Percentiles rank a stretch among this genome's conserved stretches.
Evolutionary conservation across 345 rosid species (phyloP).

Genomic region (Hibiscus mutabilis): DNA sequence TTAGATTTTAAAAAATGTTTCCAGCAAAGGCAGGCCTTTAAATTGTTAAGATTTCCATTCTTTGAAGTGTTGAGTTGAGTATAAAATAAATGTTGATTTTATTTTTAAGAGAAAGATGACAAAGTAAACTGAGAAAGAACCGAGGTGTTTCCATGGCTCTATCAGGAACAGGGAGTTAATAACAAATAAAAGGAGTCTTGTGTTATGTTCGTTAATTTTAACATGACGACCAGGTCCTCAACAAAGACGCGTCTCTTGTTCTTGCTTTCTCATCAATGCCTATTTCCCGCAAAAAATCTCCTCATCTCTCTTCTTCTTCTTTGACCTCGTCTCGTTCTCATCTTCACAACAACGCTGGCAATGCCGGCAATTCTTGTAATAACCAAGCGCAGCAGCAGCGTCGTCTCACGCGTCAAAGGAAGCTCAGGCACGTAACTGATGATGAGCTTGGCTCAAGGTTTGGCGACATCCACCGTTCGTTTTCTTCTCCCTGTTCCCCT

Average conservation of each 20-base stretch:
- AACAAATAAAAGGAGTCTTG: neutral
- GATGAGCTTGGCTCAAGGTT: constrained; percentile 34
- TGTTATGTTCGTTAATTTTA: constrained; percentile 7
- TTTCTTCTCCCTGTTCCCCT: constrained; percentile 28
- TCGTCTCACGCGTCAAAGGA: constrained; percentile 44
- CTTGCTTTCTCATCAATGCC: constrained; percentile 15
- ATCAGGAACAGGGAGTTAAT: neutral
- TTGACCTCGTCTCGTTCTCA: constrained; percentile 8
- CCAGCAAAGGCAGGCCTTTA: too few species aligned
- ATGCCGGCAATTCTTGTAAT: neutral
- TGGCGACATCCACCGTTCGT: neutral
- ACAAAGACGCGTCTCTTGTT: neutral
- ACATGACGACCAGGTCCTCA: constrained; percentile 24
- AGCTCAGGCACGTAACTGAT: constrained; percentile 40
- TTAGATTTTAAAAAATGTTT: too few species aligned
- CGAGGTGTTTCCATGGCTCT: constrained; percentile 11
- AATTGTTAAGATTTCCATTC: neutral
- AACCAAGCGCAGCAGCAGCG: constrained; percentile 12
- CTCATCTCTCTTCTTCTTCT: constrained; percentile 5
- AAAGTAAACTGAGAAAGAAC: constrained; percentile 25
- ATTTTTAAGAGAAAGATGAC: neutral
- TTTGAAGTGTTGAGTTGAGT: neutral
- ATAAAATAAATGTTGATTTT: neutral
- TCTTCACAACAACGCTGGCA: neutral
- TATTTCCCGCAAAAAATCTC: constrained; percentile 5